Evolutionary conservation across 352 stramenopile species (phyloP).

Genomic region (Paralagenidium karlingii): DNA sequence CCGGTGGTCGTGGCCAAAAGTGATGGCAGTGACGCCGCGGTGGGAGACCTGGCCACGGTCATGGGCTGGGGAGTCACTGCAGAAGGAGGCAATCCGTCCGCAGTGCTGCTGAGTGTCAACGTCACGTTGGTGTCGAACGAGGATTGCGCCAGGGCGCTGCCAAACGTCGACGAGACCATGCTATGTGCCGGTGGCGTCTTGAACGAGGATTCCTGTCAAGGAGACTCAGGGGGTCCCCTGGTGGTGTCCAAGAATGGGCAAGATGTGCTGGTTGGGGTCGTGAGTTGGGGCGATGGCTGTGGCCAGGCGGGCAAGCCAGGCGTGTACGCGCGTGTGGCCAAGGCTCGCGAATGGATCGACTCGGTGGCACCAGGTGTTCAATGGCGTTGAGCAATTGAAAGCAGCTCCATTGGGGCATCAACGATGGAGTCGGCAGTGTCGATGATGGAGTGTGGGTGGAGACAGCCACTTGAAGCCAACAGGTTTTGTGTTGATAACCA

Average conservation of each 20-base stretch:
- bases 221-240: slow-evolving; percentile 35
- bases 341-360: slow-evolving; percentile 3
- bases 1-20: too few relatives aligned
- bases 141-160: slow-evolving; percentile 16
- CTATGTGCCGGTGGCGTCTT: slow-evolving; percentile 36
- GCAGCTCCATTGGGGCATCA: too few relatives aligned
- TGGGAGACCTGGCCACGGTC: slow-evolving; percentile 1
- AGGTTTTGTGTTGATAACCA: too few relatives aligned
- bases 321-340: slow-evolving; percentile 34
- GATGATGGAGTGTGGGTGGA: too few relatives aligned
- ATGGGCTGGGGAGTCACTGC: slow-evolving; percentile 22
- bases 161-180: slow-evolving; percentile 26
- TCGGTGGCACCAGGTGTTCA: slow-evolving; percentile 25
- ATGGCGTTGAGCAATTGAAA: too few relatives aligned
- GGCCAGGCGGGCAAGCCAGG: slow-evolving; percentile 18
- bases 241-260: slow-evolving; percentile 10
- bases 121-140: slow-evolving; percentile 29
- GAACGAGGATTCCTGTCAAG: slow-evolving; percentile 45
- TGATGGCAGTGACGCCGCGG: background rate
- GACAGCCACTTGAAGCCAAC: too few relatives aligned
- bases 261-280: slow-evolving; percentile 30
- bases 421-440: too few relatives aligned
- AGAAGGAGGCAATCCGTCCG: slow-evolving; percentile 9
- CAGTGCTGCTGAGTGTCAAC: slow-evolving; percentile 22
- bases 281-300: slow-evolving; percentile 49